A percentile compares a stretch with the other conserved stretches of the same genome.
These are phyloP conservation scores for Suillus weaverae DNA, from an alignment of 768 basidiomycete genomes.

Conservation along the genomic window DNA sequence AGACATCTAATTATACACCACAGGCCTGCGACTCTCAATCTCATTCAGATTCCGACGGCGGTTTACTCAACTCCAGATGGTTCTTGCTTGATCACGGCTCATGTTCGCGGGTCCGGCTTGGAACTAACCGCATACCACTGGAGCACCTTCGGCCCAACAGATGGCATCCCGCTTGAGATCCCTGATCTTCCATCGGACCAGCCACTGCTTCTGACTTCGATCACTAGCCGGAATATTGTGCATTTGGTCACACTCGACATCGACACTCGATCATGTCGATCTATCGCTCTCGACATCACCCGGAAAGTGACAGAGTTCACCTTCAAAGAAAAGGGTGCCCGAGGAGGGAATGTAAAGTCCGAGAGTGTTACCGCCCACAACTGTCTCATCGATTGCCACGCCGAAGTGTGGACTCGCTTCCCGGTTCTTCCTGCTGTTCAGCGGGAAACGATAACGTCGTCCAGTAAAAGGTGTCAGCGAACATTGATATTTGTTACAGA, in stretches of 20 bases:
- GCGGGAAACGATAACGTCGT: constrained; percentile 42
- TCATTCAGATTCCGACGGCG: constrained; percentile 34
- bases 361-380: constrained; percentile 40
- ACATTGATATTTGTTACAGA: constrained; percentile 47
- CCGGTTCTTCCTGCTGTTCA: constrained; percentile 55
- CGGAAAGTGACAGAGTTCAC: constrained; percentile 56
- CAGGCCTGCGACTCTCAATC: constrained; percentile 47
- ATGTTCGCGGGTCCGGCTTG: constrained; percentile 19
- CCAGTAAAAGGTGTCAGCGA: constrained; percentile 32
- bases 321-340: constrained; percentile 46
- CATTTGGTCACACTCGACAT: constrained; percentile 45
- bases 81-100: constrained; percentile 46
- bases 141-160: constrained; percentile 53
- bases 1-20: neutral
- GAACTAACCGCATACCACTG: constrained; percentile 50
- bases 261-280: constrained; percentile 33
- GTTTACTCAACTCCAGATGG: constrained; percentile 54
- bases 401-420: constrained; percentile 61
- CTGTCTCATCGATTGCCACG: constrained; percentile 52
- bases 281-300: constrained; percentile 51
- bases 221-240: constrained; percentile 41
- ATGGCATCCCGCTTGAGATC: constrained; percentile 43
- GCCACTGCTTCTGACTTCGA: constrained; percentile 41
- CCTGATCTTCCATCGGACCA: constrained; percentile 23
- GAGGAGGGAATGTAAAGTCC: constrained; percentile 16